phyloP scores from a whole-genome alignment of 352 stramenopile genomes.

The Pythium aquatile region DNA sequence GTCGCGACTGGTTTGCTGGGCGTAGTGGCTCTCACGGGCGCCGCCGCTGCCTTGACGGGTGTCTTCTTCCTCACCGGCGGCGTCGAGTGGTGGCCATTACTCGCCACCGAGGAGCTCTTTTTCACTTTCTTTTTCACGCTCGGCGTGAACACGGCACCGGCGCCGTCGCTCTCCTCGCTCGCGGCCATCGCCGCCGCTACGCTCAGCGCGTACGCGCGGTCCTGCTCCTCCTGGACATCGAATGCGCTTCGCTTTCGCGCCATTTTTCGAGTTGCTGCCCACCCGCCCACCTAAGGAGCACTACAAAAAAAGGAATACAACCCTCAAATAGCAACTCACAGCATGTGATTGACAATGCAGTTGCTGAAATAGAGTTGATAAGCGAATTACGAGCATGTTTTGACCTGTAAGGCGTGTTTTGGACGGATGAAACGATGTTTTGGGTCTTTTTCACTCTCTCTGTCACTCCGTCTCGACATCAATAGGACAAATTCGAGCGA shows the following conservation, averaged over 20 bases:
- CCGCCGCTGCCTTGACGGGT: background rate
- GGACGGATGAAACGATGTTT: conserved; percentile 4
- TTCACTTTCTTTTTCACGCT: conserved; percentile 23
- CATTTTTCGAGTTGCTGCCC: conserved; percentile 31
- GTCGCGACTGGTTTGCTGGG: background rate
- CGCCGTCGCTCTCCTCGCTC: conserved; percentile 34
- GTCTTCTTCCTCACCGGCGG: conserved; percentile 5
- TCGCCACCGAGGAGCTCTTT: conserved; percentile 2
- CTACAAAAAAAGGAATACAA: background rate
- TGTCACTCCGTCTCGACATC: conserved; percentile 1
- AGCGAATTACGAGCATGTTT: background rate
- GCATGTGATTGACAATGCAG: background rate
- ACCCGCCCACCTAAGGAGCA: background rate
- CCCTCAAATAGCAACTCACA: background rate
- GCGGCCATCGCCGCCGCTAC: conserved; percentile 22
- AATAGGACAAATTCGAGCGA: conserved; percentile 1
- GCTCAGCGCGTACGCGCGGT: conserved; percentile 27
- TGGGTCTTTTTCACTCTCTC: conserved; percentile 5
- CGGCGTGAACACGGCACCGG: conserved; percentile 22
- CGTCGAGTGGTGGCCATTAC: background rate
- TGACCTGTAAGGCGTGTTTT: background rate
- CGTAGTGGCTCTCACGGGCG: conserved; percentile 1
- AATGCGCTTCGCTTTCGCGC: conserved; percentile 43
- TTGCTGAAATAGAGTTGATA: background rate
- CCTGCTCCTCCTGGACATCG: conserved; percentile 16